Conservation (phyloP, 2,329 filamentous ascomycete genomes). For the Fusarium tuaranense region DNA sequence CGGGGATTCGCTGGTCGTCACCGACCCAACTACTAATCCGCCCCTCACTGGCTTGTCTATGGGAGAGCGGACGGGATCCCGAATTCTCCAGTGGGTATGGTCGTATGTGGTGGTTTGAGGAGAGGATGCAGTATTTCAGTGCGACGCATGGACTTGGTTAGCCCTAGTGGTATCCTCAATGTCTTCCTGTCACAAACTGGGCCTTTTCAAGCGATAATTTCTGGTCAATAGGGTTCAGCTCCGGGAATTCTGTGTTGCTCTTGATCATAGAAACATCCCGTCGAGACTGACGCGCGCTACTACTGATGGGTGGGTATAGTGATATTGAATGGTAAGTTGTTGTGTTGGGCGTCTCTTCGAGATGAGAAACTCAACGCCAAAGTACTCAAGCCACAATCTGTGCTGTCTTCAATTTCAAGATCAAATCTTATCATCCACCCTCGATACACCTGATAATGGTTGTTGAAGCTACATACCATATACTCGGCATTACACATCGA, state of each 20-base stretch:
- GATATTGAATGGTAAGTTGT: too few species aligned
- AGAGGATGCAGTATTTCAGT: not conserved
- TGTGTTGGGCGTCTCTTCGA: too few species aligned
- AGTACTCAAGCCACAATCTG: too few species aligned
- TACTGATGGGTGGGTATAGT: too few species aligned
- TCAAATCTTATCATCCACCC: too few species aligned
- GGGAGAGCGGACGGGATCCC: not conserved
- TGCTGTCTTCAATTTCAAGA: too few species aligned
- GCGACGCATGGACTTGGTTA: not conserved
- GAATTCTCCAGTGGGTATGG: not conserved
- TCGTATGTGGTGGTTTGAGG: not conserved
- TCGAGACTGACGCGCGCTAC: too few species aligned
- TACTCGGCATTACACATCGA: not conserved
- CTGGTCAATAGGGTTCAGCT: too few species aligned
- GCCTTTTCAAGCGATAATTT: not conserved
- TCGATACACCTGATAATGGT: too few species aligned
- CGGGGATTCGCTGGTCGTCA: not conserved
- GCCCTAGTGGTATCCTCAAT: not conserved
- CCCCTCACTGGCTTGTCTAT: slow-evolving; percentile 1
- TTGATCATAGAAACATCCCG: too few species aligned
- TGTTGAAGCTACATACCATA: not conserved
- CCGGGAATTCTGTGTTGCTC: too few species aligned
- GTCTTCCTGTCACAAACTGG: not conserved
- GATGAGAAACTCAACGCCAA: too few species aligned
- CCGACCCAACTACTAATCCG: slow-evolving; percentile 1